These are phyloP conservation scores for Lyophyllum decastes DNA, from an alignment of 768 basidiomycete species.

Conservation along the genomic window DNA sequence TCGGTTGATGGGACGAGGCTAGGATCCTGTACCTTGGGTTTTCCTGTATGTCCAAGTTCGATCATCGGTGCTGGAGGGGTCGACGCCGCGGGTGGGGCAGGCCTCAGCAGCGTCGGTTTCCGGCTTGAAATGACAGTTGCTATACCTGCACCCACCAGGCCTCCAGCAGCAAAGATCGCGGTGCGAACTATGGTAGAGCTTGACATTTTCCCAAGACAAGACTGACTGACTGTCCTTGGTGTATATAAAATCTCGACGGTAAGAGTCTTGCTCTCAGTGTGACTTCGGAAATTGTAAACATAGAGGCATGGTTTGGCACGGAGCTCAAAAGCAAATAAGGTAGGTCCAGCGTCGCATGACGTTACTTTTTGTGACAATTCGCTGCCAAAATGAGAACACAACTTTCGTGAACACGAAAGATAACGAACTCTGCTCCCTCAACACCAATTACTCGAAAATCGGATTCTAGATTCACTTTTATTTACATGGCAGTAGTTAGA, in stretches of 20 bases:
- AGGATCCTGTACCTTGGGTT: constrained; percentile 39
- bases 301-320: neutral
- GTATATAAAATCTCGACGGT: neutral
- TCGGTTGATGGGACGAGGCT: constrained; percentile 27
- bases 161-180: constrained; percentile 82
- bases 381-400: no score
- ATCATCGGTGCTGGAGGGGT: constrained; percentile 38
- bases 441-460: no score
- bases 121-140: constrained; percentile 48
- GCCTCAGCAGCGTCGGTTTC: constrained; percentile 19
- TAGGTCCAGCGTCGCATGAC: no score
- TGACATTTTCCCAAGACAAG: constrained; percentile 20
- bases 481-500: no score
- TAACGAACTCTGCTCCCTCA: no score
- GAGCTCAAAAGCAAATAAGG: no score
- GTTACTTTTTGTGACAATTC: no score
- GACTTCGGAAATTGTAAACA: neutral
- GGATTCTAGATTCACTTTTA: no score
- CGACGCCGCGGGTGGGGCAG: constrained; percentile 9
- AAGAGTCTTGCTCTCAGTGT: neutral
- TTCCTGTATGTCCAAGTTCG: constrained; percentile 46
- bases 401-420: no score
- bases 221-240: neutral
- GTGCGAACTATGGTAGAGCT: constrained; percentile 54
- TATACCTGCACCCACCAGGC: constrained; percentile 77